Percentiles rank a stretch among this genome's conserved stretches.
phyloP scores from a whole-genome alignment of 1,284 basidiomycete species.

The Puccinia polysora region DNA sequence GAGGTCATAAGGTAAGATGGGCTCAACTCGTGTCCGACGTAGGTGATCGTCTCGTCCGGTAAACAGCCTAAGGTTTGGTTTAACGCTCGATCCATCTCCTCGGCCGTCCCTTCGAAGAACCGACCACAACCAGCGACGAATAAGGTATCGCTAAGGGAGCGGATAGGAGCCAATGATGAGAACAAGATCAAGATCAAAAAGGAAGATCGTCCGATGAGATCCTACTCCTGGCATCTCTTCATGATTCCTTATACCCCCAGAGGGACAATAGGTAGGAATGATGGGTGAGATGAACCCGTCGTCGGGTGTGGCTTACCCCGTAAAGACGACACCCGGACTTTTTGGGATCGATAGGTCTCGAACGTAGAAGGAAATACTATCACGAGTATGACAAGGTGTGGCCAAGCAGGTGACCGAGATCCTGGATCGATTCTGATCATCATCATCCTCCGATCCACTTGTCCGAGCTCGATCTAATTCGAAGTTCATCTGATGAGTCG shows the following conservation, averaged over 20 bases:
- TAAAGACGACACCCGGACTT: slow-evolving; percentile 72
- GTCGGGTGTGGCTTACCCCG: slow-evolving; percentile 60
- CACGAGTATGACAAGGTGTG: slow-evolving; percentile 94
- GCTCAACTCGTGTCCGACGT: slow-evolving; percentile 92
- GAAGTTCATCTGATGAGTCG: slow-evolving; percentile 74
- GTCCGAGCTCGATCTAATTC: slow-evolving; percentile 61
- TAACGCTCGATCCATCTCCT: slow-evolving; percentile 78
- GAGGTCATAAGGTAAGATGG: too few species aligned
- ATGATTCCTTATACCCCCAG: too few species aligned
- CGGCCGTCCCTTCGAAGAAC: slow-evolving; percentile 86
- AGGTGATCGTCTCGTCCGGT: slow-evolving; percentile 75
- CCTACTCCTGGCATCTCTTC: too few species aligned
- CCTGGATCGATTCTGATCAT: slow-evolving; percentile 58
- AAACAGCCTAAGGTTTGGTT: slow-evolving; percentile 64
- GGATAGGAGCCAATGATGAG: not conserved
- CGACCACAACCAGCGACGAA: slow-evolving; percentile 92
- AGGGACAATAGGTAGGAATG: too few species aligned
- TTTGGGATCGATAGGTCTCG: slow-evolving; percentile 61
- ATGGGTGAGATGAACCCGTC: not conserved
- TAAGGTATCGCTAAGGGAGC: slow-evolving; percentile 67
- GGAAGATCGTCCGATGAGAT: too few species aligned
- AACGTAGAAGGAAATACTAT: slow-evolving; percentile 85
- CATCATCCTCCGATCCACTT: too few species aligned
- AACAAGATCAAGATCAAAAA: not conserved
- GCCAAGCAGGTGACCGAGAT: slow-evolving; percentile 62